phyloP scores from a whole-genome alignment of 1,139 yeast genomes.

The Nakaseomyces nivariensis region DNA sequence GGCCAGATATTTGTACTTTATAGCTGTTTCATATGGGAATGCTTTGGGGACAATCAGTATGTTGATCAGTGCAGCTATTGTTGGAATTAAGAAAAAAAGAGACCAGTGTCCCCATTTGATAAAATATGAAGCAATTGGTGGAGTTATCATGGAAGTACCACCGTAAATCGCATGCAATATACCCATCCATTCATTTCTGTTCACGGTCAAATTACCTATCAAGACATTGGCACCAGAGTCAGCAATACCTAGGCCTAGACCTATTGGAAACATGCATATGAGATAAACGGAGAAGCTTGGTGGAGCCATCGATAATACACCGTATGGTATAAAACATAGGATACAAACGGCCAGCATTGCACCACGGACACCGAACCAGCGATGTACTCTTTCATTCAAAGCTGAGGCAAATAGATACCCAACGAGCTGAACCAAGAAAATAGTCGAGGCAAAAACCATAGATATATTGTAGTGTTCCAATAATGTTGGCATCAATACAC shows the following conservation, averaged over 20 bases:
- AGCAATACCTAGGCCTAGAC: slow-evolving; percentile 50
- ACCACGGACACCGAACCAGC: slow-evolving; percentile 22
- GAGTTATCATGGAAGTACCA: slow-evolving; percentile 56
- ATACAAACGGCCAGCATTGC: slow-evolving; percentile 18
- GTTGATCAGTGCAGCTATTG: slow-evolving; percentile 15
- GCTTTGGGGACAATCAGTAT: slow-evolving; percentile 18
- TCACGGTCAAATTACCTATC: slow-evolving; percentile 46
- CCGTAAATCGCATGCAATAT: slow-evolving; percentile 62
- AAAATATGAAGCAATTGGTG: slow-evolving; percentile 41
- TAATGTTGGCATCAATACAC: slow-evolving; percentile 26
- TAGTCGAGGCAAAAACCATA: slow-evolving; percentile 19
- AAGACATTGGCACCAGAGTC: slow-evolving; percentile 55
- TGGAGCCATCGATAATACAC: slow-evolving; percentile 19
- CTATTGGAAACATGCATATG: slow-evolving; percentile 36
- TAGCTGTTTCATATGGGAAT: slow-evolving; percentile 46
- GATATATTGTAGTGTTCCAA: slow-evolving; percentile 21
- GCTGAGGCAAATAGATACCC: slow-evolving; percentile 26
- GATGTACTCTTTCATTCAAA: slow-evolving; percentile 23
- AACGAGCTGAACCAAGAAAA: slow-evolving; percentile 22
- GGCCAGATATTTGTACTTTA: slow-evolving; percentile 39
- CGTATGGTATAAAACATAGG: slow-evolving; percentile 15
- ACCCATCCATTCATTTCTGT: slow-evolving; percentile 53
- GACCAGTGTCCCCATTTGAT: slow-evolving; percentile 31
- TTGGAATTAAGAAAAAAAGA: slow-evolving; percentile 23
- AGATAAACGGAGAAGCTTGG: slow-evolving; percentile 29